Base-by-base conservation (phyloP, 768 basidiomycete genomes). In the Trametes cingulata region DNA sequence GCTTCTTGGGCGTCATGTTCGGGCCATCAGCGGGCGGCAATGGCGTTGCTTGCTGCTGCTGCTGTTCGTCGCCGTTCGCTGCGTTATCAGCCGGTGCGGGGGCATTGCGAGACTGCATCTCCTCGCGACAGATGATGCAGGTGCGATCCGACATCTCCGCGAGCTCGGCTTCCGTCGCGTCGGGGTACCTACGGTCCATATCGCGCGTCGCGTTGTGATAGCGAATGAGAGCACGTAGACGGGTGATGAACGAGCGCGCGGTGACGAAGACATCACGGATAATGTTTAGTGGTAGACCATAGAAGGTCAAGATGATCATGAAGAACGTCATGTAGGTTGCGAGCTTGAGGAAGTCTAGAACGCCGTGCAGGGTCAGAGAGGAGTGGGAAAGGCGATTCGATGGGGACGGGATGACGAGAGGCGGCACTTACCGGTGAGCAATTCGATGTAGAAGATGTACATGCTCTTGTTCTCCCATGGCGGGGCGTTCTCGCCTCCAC, bases 391-490 rank as follows among this genome's bases (percentile, higher is more conserved):
- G 59, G 42, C 7, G 43, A 22, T 22, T 12, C 19, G 29, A 39
- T 15, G 27, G 13, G 2, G 27, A 35, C 54, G 48, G 53, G 7
- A 22, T 9, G 49, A 58, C n/a, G 47, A 27, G 19, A 47, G 20
- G 12, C 53, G 43, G 50, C 19, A 74, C 85, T 47, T 64, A 95
- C 96, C 95, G 41, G 95, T 95, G 25, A 81, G 79, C 52, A 98
- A 76, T 69, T 98, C 97, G 58, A 98, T 86, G 71, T 98, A 98
- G 77, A 97, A 98, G 9, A 91, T 79, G 80, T 87, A 95, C 87
- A 98, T 95, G 77, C 92, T 94, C 80, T 98, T 98, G 69, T 95
- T 90, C 73, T 99, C 95, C 97, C 97, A 98, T 47, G 88, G 85
- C 63, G 94, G 88, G 1, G 91, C 86, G 72, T 89, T 90, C 72